Base-by-base conservation (phyloP, 1,284 basidiomycete genomes). In the Boletellus dicymbophilus region DNA sequence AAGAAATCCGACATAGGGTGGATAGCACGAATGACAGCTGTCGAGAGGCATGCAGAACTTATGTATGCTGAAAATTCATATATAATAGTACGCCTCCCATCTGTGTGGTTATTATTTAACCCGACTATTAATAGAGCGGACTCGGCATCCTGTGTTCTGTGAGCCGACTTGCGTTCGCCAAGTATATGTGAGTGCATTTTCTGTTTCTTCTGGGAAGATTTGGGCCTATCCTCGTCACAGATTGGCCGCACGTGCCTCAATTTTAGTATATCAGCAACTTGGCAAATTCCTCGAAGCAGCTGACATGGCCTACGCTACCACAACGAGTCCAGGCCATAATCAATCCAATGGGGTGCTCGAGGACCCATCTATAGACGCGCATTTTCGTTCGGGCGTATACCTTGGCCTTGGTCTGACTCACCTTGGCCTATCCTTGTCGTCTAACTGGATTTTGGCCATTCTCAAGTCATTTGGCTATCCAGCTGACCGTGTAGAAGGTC, bases 331-430 rank as follows among this genome's bases (percentile, higher is more conserved):
- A 6, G 49, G 46, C 12, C 41, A 48, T 18, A 16, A 33, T 10
- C 20, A 22, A 26, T 45, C 48, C 6, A 16, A 34, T 38, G 46
- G 23, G 6, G 45, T 37, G 1, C 57, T 71, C 2, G 80, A 85
- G 59, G 90, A 96, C 70, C 78, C 79, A 5, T 72, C 79, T 9
- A 84, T 98, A 52, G 96, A 99, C 70, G 71, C 75, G 26, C 90
- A 99, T 70, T 95, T 98, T 76, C 87, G 95, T 26, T 91, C 91
- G 0, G 96, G 96, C 41, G 93, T 98, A 20, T 87, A 92, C 61
- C 80, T 98, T 2, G 95, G 95, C 26, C 85, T 90, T 12, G 96
- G 94, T 16, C 73, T 93, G 63, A 80, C 77, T 37, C 79, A 88
- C 58, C 80, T 98, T 57, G 84, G 95, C 58, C 77, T 99, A 12